Percentiles rank a stretch among this genome's conserved stretches.
Evolutionary conservation across 225 moss, liverwort and hornwort species (phyloP).

Genomic region (Marchantia paleacea): DNA sequence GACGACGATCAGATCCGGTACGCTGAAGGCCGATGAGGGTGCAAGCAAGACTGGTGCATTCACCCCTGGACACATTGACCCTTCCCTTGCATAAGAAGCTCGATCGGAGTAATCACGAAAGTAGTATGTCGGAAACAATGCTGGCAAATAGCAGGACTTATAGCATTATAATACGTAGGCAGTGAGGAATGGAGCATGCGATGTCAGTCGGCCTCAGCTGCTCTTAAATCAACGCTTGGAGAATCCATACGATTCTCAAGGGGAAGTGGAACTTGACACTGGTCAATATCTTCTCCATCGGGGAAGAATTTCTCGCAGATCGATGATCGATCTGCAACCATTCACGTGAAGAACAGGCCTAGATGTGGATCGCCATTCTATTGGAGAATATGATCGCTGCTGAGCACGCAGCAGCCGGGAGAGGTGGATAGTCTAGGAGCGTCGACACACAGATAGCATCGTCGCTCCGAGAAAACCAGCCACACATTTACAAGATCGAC

Average conservation of each 20-base stretch:
- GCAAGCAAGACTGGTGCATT: neutral
- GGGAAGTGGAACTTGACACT: neutral
- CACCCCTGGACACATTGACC: neutral
- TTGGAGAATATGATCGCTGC: neutral
- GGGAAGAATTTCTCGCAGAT: neutral
- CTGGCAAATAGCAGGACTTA: neutral
- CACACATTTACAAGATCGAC: neutral
- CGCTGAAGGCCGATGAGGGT: neutral
- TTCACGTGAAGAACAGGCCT: neutral
- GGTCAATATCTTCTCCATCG: neutral
- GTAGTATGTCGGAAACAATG: neutral
- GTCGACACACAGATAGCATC: neutral
- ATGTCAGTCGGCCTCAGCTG: neutral
- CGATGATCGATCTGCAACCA: neutral
- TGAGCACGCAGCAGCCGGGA: neutral
- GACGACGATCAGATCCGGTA: neutral
- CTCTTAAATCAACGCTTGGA: neutral
- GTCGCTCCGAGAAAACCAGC: conserved; percentile 1
- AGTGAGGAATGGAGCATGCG: neutral
- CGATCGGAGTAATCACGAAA: neutral
- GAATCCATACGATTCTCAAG: neutral
- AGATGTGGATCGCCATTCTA: neutral
- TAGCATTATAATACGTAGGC: neutral
- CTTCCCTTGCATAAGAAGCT: neutral
- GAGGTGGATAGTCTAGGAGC: neutral